Evolutionary conservation across 352 stramenopile genomes (phyloP), one percentile per base, ranked within the genome.

Genomic region (Pythium brassicae): DNA sequence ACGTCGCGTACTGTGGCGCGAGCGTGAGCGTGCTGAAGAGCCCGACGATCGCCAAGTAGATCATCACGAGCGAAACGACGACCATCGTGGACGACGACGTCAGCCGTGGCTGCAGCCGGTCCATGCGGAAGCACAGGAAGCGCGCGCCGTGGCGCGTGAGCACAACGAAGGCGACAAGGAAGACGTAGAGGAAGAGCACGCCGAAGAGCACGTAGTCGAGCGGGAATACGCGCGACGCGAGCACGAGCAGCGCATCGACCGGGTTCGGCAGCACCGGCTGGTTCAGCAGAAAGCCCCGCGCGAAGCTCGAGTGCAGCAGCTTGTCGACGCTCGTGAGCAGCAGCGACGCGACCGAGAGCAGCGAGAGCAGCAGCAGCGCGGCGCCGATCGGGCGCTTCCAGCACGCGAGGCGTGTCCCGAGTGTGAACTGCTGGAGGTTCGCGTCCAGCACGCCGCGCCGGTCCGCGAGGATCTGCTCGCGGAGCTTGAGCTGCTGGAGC

Each of bases 171-270:
- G 78, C 83, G 39, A 92, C 74, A 5, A 77, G 61, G 46, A 94
- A 93, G 10, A 93, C 59, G 65, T 91, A 94, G 23, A 89, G 56
- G 53, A 90, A 92, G 32, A 89, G 68, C 57, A 87, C 66, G 26
- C 69, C 65, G 54, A 94, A 94, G 25, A 93, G 67, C 29, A 91
- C 66, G 62, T 94, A 94, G 67, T 94, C 85, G 48, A 94, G 64
- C 14, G 85, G 85, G 50, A 94, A 94, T 15, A 85, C 72, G 9
- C 56, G 71, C 26, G 85, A 94, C 15, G 76, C 74, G 25, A 92
- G 64, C 55, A 94, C 77, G 26, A 94, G 61, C 37, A 94, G 59
- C 2, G 69, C 52, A 62, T 94, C 85, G 58, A 94, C 74, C 10
- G 83, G 81, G 51, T 92, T 94, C 5, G 78, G 78, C 35, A 91